A percentile compares a stretch with the other conserved stretches of the same genome.
Evolutionary conservation across 1,284 basidiomycete genomes (phyloP).

Genomic region (Ganoderma leucocontextum): DNA sequence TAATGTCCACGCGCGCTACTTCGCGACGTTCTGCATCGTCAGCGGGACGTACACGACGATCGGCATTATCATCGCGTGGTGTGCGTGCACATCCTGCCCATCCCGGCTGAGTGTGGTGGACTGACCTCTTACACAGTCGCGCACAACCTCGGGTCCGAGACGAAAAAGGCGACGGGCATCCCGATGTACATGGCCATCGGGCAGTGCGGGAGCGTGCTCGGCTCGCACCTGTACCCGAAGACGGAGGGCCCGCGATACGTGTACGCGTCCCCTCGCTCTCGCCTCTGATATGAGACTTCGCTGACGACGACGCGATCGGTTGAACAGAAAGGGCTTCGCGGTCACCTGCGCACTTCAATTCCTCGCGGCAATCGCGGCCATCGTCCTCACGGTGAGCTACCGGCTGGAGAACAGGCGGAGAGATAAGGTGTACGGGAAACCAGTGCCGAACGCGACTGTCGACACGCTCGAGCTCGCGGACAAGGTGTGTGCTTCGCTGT

Average conservation of each 20-base stretch:
- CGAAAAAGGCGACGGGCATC: conserved; percentile 78
- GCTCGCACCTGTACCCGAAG: conserved; percentile 74
- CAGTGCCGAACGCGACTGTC: conserved; percentile 56
- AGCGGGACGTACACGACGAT: conserved; percentile 76
- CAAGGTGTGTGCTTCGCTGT: conserved; percentile 50
- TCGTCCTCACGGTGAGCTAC: conserved; percentile 69
- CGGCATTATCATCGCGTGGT: conserved; percentile 76
- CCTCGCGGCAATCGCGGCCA: conserved; percentile 59
- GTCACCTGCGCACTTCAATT: conserved; percentile 67
- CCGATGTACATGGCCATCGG: conserved; percentile 82
- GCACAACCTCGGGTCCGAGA: conserved; percentile 81
- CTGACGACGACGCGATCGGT: background rate
- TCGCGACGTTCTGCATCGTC: conserved; percentile 75
- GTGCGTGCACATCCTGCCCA: conserved; percentile 49
- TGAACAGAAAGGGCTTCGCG: conserved; percentile 64
- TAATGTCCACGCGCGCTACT: conserved; percentile 65
- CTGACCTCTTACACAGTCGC: conserved; percentile 51
- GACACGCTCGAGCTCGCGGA: conserved; percentile 76
- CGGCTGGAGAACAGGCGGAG: conserved; percentile 66
- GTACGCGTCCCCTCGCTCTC: conserved; percentile 45
- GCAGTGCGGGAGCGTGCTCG: conserved; percentile 77
- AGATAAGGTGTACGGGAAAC: conserved; percentile 63
- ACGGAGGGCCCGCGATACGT: conserved; percentile 70
- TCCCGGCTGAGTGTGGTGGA: too few relatives aligned
- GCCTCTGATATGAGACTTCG: background rate